These are phyloP conservation scores for Malassezia obtusa DNA, from an alignment of 1,284 basidiomycete species.

Conservation along the genomic window DNA sequence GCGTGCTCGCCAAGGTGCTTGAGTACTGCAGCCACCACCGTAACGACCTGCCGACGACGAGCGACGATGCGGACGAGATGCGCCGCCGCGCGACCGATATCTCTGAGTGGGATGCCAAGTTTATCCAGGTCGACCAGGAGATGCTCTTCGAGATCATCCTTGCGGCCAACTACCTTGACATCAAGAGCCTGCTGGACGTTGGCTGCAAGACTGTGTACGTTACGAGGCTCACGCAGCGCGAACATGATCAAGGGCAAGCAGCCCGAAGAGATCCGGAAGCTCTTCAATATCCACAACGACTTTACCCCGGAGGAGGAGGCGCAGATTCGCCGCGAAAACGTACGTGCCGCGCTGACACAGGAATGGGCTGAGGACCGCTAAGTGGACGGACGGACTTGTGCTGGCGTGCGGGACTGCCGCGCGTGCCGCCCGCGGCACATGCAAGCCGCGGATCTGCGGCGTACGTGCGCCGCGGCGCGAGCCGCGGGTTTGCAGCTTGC, in stretches of 20 bases:
- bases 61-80: conserved; percentile 69
- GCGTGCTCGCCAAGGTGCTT: conserved; percentile 93
- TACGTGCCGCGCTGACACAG: conserved; percentile 23
- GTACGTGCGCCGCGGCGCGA: too few relatives aligned
- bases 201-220: conserved; percentile 88
- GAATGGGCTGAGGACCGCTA: conserved; percentile 47
- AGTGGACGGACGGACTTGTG: too few relatives aligned
- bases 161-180: conserved; percentile 98
- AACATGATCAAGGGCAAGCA: conserved; percentile 99
- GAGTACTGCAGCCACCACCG: conserved; percentile 99
- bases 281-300: conserved; percentile 70
- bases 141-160: conserved; percentile 99
- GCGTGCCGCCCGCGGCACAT: too few relatives aligned
- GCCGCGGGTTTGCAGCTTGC: too few relatives aligned
- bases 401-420: too few relatives aligned
- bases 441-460: too few relatives aligned
- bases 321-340: conserved; percentile 99
- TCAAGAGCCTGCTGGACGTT: conserved; percentile 94
- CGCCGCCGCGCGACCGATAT: conserved; percentile 95
- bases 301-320: conserved; percentile 99
- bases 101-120: conserved; percentile 98
- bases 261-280: conserved; percentile 86
- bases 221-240: conserved; percentile 51
- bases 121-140: conserved; percentile 83
- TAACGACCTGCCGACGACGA: conserved; percentile 81